Conservation (phyloP, 2,329 filamentous ascomycete genomes). For the Xylaria sp. region DNA sequence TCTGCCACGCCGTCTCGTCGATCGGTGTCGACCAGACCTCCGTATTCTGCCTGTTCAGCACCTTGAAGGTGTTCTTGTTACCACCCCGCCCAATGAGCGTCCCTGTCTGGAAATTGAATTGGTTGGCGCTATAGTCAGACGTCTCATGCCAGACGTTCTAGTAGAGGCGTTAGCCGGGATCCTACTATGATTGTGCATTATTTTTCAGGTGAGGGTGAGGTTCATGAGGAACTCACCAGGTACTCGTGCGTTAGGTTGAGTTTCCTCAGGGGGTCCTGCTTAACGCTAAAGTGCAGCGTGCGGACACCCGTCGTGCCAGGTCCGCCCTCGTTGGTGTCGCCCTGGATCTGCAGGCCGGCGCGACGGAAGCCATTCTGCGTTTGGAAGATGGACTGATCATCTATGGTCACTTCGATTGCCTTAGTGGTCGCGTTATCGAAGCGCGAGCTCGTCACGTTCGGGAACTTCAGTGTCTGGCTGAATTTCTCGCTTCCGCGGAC, state of each 20-base stretch:
- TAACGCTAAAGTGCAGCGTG: conserved; percentile 49
- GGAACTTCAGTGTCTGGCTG: conserved; percentile 46
- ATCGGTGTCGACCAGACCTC: conserved; percentile 56
- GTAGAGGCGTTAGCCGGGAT: conserved; percentile 8
- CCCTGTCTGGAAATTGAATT: conserved; percentile 51
- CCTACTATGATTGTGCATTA: conserved; percentile 36
- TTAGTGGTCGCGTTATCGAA: conserved; percentile 54
- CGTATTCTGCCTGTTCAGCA: conserved; percentile 53
- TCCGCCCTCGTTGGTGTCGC: conserved; percentile 54
- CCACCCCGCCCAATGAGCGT: conserved; percentile 51
- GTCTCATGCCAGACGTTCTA: conserved; percentile 51
- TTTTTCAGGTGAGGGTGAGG: not conserved
- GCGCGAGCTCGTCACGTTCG: conserved; percentile 47
- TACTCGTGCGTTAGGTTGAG: conserved; percentile 51
- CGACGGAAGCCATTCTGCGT: conserved; percentile 58
- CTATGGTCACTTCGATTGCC: conserved; percentile 57
- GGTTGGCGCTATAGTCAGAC: conserved; percentile 47
- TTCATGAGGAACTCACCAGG: conserved; percentile 37
- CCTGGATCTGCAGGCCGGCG: conserved; percentile 56
- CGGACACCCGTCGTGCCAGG: conserved; percentile 49
- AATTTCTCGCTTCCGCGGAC: conserved; percentile 46
- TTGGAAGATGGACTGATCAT: conserved; percentile 58
- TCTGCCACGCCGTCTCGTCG: conserved; percentile 64
- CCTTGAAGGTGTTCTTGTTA: conserved; percentile 55
- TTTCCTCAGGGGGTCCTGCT: conserved; percentile 46